A percentile compares a stretch with the other conserved stretches of the same genome.
Evolutionary conservation across 1,139 yeast genomes (phyloP).

Genomic region (Scheffersomyces titani): DNA sequence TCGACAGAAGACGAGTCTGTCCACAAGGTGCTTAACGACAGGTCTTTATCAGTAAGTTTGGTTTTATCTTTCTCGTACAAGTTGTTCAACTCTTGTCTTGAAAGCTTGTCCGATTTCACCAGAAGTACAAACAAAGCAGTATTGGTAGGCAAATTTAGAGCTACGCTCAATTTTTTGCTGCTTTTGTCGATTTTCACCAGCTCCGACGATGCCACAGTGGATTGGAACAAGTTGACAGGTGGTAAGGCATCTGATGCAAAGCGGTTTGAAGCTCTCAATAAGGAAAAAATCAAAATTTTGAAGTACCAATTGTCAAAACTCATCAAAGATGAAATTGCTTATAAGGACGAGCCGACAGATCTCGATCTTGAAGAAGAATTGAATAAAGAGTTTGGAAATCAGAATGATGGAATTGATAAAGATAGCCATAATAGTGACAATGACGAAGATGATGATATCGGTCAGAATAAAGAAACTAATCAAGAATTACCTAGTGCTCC

Average conservation of each 20-base stretch:
- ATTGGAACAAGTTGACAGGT: slow-evolving; percentile 34
- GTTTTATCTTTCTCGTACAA: slow-evolving; percentile 63
- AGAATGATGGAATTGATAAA: slow-evolving; percentile 7
- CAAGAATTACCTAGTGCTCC: not conserved
- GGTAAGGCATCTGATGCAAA: slow-evolving; percentile 28
- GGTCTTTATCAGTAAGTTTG: slow-evolving; percentile 56
- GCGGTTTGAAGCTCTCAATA: slow-evolving; percentile 30
- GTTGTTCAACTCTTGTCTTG: slow-evolving; percentile 54
- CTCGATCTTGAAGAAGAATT: slow-evolving; percentile 27
- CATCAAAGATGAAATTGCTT: slow-evolving; percentile 39
- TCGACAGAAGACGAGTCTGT: slow-evolving; percentile 27
- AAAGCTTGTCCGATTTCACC: slow-evolving; percentile 26
- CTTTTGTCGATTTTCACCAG: slow-evolving; percentile 30
- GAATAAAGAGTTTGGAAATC: slow-evolving; percentile 25
- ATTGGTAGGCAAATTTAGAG: slow-evolving; percentile 35
- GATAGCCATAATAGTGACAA: slow-evolving; percentile 3
- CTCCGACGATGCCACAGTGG: slow-evolving; percentile 27
- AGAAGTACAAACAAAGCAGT: slow-evolving; percentile 26
- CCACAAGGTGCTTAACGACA: slow-evolving; percentile 52
- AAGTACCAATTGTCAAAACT: slow-evolving; percentile 43
- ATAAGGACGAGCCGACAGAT: slow-evolving; percentile 21
- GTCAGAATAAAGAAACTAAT: slow-evolving; percentile 4
- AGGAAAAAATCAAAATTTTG: slow-evolving; percentile 37
- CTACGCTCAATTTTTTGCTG: slow-evolving; percentile 37
- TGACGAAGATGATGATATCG: slow-evolving; percentile 6